Percentiles rank a stretch among this genome's conserved stretches.
These are phyloP conservation scores for Suillus lakei DNA, from an alignment of 768 basidiomycete species.

Conservation along the genomic window DNA sequence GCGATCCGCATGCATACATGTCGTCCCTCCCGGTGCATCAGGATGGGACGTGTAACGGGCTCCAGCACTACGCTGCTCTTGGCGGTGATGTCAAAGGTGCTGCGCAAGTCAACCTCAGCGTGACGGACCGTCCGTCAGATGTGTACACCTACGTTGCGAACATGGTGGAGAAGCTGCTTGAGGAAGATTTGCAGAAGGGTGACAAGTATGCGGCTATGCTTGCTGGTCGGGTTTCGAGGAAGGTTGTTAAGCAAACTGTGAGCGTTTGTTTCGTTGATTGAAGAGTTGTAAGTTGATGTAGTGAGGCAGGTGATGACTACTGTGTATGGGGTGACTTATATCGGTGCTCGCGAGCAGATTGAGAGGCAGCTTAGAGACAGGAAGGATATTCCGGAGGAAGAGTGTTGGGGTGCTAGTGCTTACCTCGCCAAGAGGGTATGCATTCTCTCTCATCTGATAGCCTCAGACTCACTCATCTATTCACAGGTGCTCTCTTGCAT, in stretches of 20 bases:
- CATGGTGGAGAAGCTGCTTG: slow-evolving; percentile 77
- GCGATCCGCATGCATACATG: slow-evolving; percentile 57
- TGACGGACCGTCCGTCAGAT: slow-evolving; percentile 86
- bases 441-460: not conserved
- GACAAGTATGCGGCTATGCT: slow-evolving; percentile 62
- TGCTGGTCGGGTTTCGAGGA: slow-evolving; percentile 80
- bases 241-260: slow-evolving; percentile 98
- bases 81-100: slow-evolving; percentile 93
- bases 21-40: slow-evolving; percentile 92
- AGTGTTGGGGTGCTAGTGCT: slow-evolving; percentile 72
- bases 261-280: slow-evolving; percentile 24
- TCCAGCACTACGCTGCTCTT: slow-evolving; percentile 98
- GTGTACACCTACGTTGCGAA: slow-evolving; percentile 92
- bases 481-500: slow-evolving; percentile 76
- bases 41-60: slow-evolving; percentile 97
- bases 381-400: slow-evolving; percentile 70
- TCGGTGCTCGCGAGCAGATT: slow-evolving; percentile 95
- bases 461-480: not conserved
- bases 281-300: not conserved
- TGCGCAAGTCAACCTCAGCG: slow-evolving; percentile 87
- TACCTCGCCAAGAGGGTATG: slow-evolving; percentile 81
- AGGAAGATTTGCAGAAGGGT: slow-evolving; percentile 57
- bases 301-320: slow-evolving; percentile 89
- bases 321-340: slow-evolving; percentile 95
- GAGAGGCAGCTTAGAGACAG: slow-evolving; percentile 84